Evolutionary conservation across 306 rosid species (phyloP).

Genomic region (Castanea crenata): DNA sequence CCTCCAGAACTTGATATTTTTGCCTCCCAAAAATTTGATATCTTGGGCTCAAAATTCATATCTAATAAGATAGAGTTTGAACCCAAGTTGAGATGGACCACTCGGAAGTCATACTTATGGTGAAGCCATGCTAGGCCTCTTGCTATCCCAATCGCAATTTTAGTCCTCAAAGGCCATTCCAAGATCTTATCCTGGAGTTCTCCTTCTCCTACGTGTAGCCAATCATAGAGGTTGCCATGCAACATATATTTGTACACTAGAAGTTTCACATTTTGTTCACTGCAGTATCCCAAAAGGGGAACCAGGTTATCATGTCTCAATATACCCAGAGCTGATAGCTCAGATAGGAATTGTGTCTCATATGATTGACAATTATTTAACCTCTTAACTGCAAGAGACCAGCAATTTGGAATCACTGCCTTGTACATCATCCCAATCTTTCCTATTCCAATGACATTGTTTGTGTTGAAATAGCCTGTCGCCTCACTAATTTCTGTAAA

Average conservation of each 20-base stretch:
- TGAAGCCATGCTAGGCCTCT: too few relatives aligned
- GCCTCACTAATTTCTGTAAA: neutral
- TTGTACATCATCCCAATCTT: neutral
- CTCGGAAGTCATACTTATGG: too few relatives aligned
- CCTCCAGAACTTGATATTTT: neutral
- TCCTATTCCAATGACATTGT: neutral
- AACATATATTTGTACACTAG: neutral
- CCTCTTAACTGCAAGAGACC: neutral
- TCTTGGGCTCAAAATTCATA: conserved; percentile 31
- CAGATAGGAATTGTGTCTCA: neutral
- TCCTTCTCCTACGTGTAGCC: too few relatives aligned
- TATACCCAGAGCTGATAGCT: neutral
- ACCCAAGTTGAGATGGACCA: neutral
- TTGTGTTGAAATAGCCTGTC: neutral
- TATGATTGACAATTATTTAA: neutral
- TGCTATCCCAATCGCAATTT: too few relatives aligned
- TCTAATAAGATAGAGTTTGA: conserved; percentile 29
- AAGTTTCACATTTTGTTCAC: rapidly evolving
- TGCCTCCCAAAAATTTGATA: conserved; percentile 25
- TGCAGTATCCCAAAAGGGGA: too few relatives aligned
- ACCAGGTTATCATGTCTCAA: too few relatives aligned
- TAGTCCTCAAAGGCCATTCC: too few relatives aligned
- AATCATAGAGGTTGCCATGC: too few relatives aligned
- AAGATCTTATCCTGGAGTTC: too few relatives aligned
- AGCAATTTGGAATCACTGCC: neutral